Conservation (phyloP, 1,139 yeast genomes). For the Lodderomyces pseudojiufengensis region DNA sequence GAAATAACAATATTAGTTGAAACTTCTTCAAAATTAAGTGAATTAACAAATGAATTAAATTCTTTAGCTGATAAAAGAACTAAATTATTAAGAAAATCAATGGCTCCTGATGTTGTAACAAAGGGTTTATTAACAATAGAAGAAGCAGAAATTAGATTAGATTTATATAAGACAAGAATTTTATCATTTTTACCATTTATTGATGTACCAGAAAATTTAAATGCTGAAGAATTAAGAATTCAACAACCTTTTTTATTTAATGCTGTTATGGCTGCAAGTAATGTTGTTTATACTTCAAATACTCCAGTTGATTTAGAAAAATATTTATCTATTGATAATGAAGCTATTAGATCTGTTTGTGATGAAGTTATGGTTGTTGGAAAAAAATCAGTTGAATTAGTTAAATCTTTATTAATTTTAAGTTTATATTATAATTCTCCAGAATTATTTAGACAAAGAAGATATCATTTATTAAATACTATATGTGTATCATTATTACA, state of each 20-base stretch:
- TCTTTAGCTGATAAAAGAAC: slow-evolving; percentile 38
- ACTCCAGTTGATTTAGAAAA: slow-evolving; percentile 23
- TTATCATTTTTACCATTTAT: slow-evolving; percentile 52
- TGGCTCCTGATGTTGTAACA: slow-evolving; percentile 42
- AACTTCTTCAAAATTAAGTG: slow-evolving; percentile 27
- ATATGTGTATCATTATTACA: slow-evolving; percentile 67
- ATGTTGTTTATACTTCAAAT: slow-evolving; percentile 36
- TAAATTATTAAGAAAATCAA: slow-evolving; percentile 21
- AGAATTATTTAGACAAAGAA: slow-evolving; percentile 73
- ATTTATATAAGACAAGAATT: slow-evolving; percentile 38
- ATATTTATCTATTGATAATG: slow-evolving; percentile 47
- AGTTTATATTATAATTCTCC: slow-evolving; percentile 83
- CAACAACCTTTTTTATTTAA: slow-evolving; percentile 61
- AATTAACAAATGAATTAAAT: slow-evolving; percentile 37
- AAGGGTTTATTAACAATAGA: slow-evolving; percentile 43
- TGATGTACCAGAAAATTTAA: slow-evolving; percentile 39
- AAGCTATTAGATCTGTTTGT: slow-evolving; percentile 55
- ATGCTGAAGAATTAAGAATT: slow-evolving; percentile 46
- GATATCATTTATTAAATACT: slow-evolving; percentile 67
- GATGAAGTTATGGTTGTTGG: slow-evolving; percentile 68
- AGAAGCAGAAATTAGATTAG: slow-evolving; percentile 49
- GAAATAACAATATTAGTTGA: slow-evolving; percentile 36
- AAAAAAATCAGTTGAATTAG: slow-evolving; percentile 64
- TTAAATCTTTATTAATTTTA: slow-evolving; percentile 58
- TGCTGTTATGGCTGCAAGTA: slow-evolving; percentile 61